Evolutionary conservation across 306 rosid genomes (phyloP).

Genomic region (Cucumis hystrix): DNA sequence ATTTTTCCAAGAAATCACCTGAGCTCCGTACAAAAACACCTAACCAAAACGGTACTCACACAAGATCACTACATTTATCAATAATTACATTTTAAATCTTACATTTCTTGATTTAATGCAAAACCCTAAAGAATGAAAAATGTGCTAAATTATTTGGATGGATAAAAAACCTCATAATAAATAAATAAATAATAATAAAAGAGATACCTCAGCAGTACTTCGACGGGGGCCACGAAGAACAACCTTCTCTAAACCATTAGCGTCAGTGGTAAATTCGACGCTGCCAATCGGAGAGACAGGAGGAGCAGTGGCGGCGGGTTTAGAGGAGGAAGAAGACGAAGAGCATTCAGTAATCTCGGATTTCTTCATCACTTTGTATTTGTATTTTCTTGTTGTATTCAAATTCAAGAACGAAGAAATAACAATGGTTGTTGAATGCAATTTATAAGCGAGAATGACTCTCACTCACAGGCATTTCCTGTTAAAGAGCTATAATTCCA

Average conservation of each 20-base stretch:
- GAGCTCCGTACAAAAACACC: constrained; percentile 65
- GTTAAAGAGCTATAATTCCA: neutral
- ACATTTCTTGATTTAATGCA: too few species aligned
- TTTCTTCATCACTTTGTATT: neutral
- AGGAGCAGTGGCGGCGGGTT: neutral
- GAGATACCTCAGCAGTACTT: constrained; percentile 23
- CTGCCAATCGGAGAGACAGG: neutral
- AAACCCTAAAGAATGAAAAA: too few species aligned
- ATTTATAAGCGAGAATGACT: neutral
- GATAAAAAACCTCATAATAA: too few species aligned
- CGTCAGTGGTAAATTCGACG: constrained; percentile 36
- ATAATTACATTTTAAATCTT: too few species aligned
- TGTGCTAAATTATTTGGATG: too few species aligned
- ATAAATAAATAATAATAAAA: too few species aligned
- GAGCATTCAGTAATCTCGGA: neutral
- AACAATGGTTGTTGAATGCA: neutral
- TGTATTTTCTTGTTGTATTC: too few species aligned
- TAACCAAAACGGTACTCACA: constrained; percentile 8
- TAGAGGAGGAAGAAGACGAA: neutral
- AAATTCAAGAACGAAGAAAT: neutral
- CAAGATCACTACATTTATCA: neutral
- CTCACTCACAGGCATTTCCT: neutral
- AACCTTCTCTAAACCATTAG: constrained; percentile 47
- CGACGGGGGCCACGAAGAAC: constrained; percentile 34
- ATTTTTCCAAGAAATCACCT: constrained; percentile 73